phyloP scores from a whole-genome alignment of 2,329 filamentous ascomycete genomes.

The Fusarium kyushuense region DNA sequence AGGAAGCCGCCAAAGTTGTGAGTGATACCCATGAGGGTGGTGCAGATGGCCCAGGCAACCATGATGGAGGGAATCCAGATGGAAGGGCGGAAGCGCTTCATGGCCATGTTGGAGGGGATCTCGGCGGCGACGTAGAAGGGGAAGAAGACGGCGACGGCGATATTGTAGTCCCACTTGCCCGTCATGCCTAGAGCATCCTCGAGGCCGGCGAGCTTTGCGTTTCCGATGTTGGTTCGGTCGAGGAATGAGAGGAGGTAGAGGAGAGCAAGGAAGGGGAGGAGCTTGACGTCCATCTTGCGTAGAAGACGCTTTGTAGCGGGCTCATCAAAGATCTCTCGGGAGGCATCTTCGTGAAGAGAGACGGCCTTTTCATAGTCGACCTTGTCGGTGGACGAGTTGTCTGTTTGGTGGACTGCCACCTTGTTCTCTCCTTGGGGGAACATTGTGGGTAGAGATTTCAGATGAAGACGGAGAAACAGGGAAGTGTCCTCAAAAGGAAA shows the following conservation, averaged over 20 bases:
- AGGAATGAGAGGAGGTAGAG: slow-evolving; percentile 69
- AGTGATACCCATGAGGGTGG: slow-evolving; percentile 62
- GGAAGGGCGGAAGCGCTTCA: slow-evolving; percentile 61
- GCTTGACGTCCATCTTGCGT: slow-evolving; percentile 65
- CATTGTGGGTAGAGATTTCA: slow-evolving; percentile 34
- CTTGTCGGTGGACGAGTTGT: slow-evolving; percentile 48
- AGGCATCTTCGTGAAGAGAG: slow-evolving; percentile 44
- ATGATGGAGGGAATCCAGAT: slow-evolving; percentile 63
- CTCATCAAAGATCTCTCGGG: slow-evolving; percentile 48
- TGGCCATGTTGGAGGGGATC: slow-evolving; percentile 64
- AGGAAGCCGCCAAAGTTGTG: slow-evolving; percentile 62
- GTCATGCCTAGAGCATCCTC: slow-evolving; percentile 50
- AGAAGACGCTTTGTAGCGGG: slow-evolving; percentile 63
- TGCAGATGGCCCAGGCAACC: slow-evolving; percentile 58
- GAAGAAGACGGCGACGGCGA: slow-evolving; percentile 64
- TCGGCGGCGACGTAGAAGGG: slow-evolving; percentile 63
- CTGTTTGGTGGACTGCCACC: slow-evolving; percentile 28
- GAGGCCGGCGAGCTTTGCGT: slow-evolving; percentile 70
- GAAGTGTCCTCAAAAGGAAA: slow-evolving; percentile 27
- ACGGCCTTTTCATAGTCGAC: slow-evolving; percentile 46
- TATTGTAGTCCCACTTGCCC: slow-evolving; percentile 53
- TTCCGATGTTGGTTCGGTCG: slow-evolving; percentile 61
- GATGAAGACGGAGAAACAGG: neutral
- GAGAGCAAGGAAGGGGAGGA: slow-evolving; percentile 70
- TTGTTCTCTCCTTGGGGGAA: slow-evolving; percentile 27